Conservation (phyloP, 1,284 basidiomycete genomes). For the Cryptococcus sp. region DNA sequence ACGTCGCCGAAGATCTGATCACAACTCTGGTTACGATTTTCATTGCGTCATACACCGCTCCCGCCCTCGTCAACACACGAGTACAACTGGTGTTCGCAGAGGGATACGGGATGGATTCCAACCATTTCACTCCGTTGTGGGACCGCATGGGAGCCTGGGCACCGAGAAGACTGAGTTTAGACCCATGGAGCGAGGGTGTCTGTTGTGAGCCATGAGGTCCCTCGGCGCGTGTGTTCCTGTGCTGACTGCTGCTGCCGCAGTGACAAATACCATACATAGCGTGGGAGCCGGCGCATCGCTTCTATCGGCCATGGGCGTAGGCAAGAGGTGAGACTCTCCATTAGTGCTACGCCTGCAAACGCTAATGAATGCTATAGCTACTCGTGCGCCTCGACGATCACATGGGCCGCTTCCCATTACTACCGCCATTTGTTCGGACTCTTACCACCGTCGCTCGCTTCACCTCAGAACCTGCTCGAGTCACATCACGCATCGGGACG, state of each 20-base stretch:
- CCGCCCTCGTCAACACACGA: slow-evolving; percentile 25
- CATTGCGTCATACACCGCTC: slow-evolving; percentile 28
- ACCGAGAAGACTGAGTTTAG: slow-evolving; percentile 40
- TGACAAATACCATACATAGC: slow-evolving; percentile 44
- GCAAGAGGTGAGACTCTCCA: slow-evolving; percentile 13
- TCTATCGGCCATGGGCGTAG: slow-evolving; percentile 42
- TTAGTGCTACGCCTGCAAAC: not conserved
- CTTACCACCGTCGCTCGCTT: slow-evolving; percentile 20
- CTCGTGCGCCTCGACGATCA: slow-evolving; percentile 41
- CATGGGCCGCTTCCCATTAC: slow-evolving; percentile 48
- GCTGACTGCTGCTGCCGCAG: slow-evolving; percentile 19
- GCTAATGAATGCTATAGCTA: slow-evolving; percentile 17
- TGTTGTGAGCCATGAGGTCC: slow-evolving; percentile 33
- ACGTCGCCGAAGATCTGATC: slow-evolving; percentile 50
- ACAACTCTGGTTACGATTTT: slow-evolving; percentile 44
- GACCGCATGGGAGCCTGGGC: slow-evolving; percentile 47
- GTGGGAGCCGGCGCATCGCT: slow-evolving; percentile 45
- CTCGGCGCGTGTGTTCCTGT: not conserved
- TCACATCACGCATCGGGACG: slow-evolving; percentile 4
- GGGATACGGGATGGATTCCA: slow-evolving; percentile 37
- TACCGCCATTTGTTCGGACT: slow-evolving; percentile 48
- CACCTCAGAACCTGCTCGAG: slow-evolving; percentile 1
- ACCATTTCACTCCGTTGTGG: slow-evolving; percentile 48
- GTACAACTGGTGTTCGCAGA: slow-evolving; percentile 48
- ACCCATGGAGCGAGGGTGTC: slow-evolving; percentile 39